Base-by-base conservation (phyloP, 257 asterid species). In the Salvia rosmarinus region DNA sequence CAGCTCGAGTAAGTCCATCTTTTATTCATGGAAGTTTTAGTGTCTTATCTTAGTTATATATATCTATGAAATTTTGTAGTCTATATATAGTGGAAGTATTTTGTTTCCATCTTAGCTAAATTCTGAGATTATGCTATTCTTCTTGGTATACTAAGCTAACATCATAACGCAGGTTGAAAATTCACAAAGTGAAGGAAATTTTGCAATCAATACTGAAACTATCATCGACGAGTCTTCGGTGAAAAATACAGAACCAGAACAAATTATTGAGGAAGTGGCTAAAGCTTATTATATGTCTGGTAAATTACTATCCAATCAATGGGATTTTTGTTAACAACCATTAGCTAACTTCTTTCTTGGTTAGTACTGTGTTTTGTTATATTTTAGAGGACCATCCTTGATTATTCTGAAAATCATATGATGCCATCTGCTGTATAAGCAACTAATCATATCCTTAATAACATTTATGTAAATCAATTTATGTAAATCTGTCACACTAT, bases 121-220 rank as follows among this genome's bases (percentile, higher is more conserved):
- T n/a, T n/a, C n/a, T n/a, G n/a, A n/a, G n/a, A n/a, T n/a, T n/a
- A n/a, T 20, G 13, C 32, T 13, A 43, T 46, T 73, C 35, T 72
- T 16, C 20, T 76, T 39, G 39, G 54, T 14, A 68, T 34, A 60
- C 51, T 76, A 63, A 75, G 20, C 71, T 40, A 30, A 55, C 46
- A 61, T 63, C 70, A 6, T 30, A 70, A 63, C 75, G 85, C 88
- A 90, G 91, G 84, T 70, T 70, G 87, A 84, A 68, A 76, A 39
- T 32, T 23, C 63, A 59, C 63, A 42, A 62, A 34, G 65, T 60
- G 77, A 54, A 75, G 79, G 47, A 54, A 20, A 56, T 54, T 20
- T 39, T 51, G 73, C 60, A 49, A 21, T 51, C 51, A 74, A 69
- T 39, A 74, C 30, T 51, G 70, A 35, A 54, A 68, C 43, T 49